Percentiles rank a stretch among this genome's conserved stretches.
phyloP scores from a whole-genome alignment of 2,329 filamentous ascomycete genomes.

The Calonectria multiphialidica region DNA sequence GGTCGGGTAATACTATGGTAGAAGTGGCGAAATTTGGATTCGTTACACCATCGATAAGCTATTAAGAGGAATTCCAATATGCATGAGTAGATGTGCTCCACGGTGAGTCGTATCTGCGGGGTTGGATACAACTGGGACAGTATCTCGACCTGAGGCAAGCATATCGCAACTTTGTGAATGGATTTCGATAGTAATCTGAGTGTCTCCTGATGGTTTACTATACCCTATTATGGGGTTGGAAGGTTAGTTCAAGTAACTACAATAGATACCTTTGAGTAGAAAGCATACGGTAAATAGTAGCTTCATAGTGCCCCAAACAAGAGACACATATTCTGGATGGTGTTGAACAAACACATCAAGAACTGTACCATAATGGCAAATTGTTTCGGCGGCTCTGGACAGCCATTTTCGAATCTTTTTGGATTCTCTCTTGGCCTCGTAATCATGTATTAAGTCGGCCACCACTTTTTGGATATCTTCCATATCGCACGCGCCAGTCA shows the following conservation, averaged over 20 bases:
- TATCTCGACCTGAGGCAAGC: neutral
- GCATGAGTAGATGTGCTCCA: conserved; percentile 7
- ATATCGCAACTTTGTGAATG: neutral
- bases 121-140: conserved; percentile 10
- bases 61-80: conserved; percentile 21
- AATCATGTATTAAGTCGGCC: too few species aligned
- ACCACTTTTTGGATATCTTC: too few species aligned
- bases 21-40: conserved; percentile 20
- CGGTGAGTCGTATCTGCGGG: neutral
- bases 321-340: conserved; percentile 19
- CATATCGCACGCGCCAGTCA: too few species aligned
- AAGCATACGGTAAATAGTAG: conserved; percentile 17
- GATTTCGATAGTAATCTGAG: conserved; percentile 4
- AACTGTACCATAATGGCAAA: conserved; percentile 17
- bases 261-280: neutral
- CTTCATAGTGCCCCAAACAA: conserved; percentile 28
- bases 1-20: conserved; percentile 22
- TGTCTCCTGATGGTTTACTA: neutral
- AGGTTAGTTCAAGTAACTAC: neutral
- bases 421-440: too few species aligned
- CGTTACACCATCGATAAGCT: conserved; percentile 15
- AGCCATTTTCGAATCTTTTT: conserved; percentile 9
- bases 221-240: neutral
- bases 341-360: conserved; percentile 27
- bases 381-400: neutral